These are phyloP conservation scores for Nigrospora sphaerica DNA, from an alignment of 2,329 filamentous ascomycete species.

Conservation along the genomic window DNA sequence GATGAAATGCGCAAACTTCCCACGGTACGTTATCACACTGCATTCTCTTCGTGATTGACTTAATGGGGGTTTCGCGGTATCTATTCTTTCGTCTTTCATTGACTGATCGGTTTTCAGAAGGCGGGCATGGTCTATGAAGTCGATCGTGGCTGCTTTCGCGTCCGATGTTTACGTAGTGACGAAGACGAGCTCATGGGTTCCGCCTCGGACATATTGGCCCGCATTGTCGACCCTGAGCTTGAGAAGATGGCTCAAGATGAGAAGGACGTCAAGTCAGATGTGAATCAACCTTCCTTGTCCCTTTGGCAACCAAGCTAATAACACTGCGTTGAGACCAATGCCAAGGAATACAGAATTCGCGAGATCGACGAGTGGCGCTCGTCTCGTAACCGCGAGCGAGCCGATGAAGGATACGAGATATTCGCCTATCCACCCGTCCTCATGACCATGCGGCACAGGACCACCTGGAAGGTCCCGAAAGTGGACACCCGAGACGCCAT, in stretches of 20 bases:
- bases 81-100: neutral
- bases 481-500: neutral
- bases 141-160: constrained; percentile 2
- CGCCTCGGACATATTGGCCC: neutral
- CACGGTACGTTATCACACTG: neutral
- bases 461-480: constrained; percentile 1
- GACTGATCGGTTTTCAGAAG: neutral
- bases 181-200: neutral
- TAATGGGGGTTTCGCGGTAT: no score
- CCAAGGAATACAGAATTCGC: neutral
- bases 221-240: constrained; percentile 3
- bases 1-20: neutral
- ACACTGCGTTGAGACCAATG: neutral
- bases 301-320: neutral
- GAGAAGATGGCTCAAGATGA: neutral
- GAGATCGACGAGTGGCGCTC: constrained; percentile 1
- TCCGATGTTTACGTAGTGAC: neutral
- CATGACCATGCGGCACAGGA: neutral
- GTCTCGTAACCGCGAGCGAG: neutral
- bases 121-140: constrained; percentile 2
- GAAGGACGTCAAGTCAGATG: neutral
- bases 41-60: neutral
- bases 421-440: constrained; percentile 4
- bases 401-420: neutral
- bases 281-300: neutral